Evolutionary conservation across 2,329 filamentous ascomycete species (phyloP), one percentile per base, ranked within the genome.

Genomic region (Diaporthe aspalathi): DNA sequence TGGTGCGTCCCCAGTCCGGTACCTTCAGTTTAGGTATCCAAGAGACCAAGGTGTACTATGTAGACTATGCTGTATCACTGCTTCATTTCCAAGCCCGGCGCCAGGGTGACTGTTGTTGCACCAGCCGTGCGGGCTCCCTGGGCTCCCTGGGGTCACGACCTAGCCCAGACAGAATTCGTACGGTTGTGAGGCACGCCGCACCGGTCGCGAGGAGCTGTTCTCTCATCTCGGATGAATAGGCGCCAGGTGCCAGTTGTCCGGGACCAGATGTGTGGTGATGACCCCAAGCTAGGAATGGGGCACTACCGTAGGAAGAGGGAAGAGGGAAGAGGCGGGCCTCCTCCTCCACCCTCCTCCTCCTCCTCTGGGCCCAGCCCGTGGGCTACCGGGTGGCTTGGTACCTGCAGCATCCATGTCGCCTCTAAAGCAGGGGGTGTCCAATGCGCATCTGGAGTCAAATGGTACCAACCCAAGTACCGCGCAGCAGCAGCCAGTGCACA

Each of bases 321-420:
- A n/a, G n/a, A n/a, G n/a, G n/a, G n/a, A n/a, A n/a, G 60, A 63
- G n/a, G 27, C 43, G 43, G 43, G 54, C 54, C 56, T 32, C 60
- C 22, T 63, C 57, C 43, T 63, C 60, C 43, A 35, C 5, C 29
- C 45, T 65, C 60, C 60, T 65, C 7, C 43, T 50, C n/a, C 60
- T 57, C 54, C n/a, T 56, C 16, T 11, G 38, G 38, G n/a, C 22
- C 56, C 40, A 45, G 24, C 56, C 38, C 43, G 57, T 29, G 17
- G 43, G 50, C 43, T 65, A 29, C 60, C 45, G 43, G 20, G 60
- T 50, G 60, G 60, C 60, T 65, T 65, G 27, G 60, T 65, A 65
- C 60, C 60, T 65, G 60, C 60, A 65, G 60, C 60, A 65, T 65
- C 60, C 60, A 50, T 65, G 60, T 50, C 45, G 16, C 45, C 20